A percentile compares a stretch with the other conserved stretches of the same genome.
These are phyloP conservation scores for Cytospora chrysosperma DNA, from an alignment of 2,329 filamentous ascomycete genomes.

Conservation along the genomic window DNA sequence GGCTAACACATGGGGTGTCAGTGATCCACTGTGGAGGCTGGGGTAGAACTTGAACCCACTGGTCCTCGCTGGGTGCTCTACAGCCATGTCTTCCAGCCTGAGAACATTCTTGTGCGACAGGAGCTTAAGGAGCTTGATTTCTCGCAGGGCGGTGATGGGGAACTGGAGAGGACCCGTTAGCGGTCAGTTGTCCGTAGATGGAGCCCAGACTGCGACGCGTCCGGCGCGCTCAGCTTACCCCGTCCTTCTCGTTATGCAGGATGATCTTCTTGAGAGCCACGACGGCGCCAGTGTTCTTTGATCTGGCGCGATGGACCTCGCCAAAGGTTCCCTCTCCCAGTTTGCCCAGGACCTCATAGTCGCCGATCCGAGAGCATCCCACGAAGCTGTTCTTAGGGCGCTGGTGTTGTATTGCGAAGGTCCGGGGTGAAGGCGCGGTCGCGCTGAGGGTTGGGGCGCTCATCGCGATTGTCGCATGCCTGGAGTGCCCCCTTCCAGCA, in stretches of 20 bases:
- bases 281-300: conserved; percentile 68
- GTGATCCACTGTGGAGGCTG: conserved; percentile 15
- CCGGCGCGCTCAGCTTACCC: conserved; percentile 51
- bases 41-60: conserved; percentile 41
- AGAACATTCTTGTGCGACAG: conserved; percentile 89
- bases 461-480: conserved; percentile 24
- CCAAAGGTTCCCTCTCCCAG: conserved; percentile 96
- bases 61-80: conserved; percentile 69
- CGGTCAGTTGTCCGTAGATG: background rate
- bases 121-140: conserved; percentile 96
- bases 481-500: background rate
- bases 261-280: conserved; percentile 98
- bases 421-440: conserved; percentile 45
- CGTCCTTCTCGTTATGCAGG: conserved; percentile 99
- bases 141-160: conserved; percentile 94
- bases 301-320: conserved; percentile 88
- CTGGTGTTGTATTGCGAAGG: conserved; percentile 56
- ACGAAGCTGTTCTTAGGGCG: conserved; percentile 63
- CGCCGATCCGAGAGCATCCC: conserved; percentile 80
- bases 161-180: conserved; percentile 53
- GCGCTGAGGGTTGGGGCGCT: conserved; percentile 25
- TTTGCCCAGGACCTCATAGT: conserved; percentile 79
- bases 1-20: conserved; percentile 41
- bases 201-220: background rate
- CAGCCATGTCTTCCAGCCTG: conserved; percentile 90